Evolutionary conservation across 129 eudicot genomes (phyloP).

Genomic region (Artemisia tridentata): DNA sequence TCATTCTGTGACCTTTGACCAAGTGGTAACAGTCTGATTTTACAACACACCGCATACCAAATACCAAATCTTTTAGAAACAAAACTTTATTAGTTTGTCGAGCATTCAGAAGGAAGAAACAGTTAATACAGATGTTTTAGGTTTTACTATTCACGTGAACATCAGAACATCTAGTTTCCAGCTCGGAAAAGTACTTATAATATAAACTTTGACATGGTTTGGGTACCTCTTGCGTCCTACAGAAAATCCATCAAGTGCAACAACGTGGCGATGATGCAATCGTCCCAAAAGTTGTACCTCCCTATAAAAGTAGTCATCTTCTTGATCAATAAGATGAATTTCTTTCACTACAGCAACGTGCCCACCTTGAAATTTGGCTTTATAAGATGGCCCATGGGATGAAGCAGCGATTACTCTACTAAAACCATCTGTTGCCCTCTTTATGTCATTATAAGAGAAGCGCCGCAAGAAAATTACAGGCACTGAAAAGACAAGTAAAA

Average conservation of each 20-base stretch:
- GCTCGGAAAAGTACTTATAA: background rate
- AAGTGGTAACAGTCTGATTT: no score
- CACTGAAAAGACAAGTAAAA: constrained; percentile 38
- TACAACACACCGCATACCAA: no score
- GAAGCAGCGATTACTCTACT: constrained; percentile 50
- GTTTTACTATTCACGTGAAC: background rate
- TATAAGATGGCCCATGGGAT: constrained; percentile 54
- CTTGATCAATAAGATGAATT: constrained; percentile 43
- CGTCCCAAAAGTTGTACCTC: constrained; percentile 69
- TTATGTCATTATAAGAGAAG: constrained; percentile 70
- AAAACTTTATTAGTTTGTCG: no score
- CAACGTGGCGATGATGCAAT: constrained; percentile 85
- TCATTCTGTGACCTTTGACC: no score
- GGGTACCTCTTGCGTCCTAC: constrained; percentile 59
- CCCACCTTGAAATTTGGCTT: constrained; percentile 60
- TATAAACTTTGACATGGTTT: background rate
- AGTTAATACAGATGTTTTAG: no score
- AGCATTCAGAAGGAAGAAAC: no score
- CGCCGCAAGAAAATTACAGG: constrained; percentile 47
- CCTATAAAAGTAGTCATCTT: constrained; percentile 51
- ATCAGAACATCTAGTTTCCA: background rate
- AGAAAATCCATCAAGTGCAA: constrained; percentile 69
- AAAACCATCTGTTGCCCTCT: constrained; percentile 76
- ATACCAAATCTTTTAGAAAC: no score
- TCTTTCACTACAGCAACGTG: constrained; percentile 62